These are phyloP conservation scores for Dictyostelium gargantuum DNA, from an alignment of 208 protist species.

Conservation along the genomic window DNA sequence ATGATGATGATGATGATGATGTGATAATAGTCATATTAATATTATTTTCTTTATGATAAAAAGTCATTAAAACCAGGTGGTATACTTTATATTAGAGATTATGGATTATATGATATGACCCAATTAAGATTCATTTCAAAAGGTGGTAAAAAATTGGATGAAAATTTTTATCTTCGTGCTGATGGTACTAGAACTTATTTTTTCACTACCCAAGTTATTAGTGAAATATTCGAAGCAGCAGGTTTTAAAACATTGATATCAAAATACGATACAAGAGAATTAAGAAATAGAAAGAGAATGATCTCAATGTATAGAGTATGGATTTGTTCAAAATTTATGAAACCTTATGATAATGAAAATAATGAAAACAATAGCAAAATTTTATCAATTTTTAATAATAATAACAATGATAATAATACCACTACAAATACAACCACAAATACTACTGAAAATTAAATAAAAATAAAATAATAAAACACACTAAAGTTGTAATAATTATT, in stretches of 20 bases:
- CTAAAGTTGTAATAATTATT: too few species aligned
- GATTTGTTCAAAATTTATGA: slow-evolving; percentile 66
- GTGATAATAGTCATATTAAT: neutral
- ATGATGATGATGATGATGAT: too few species aligned
- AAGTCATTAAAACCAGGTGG: slow-evolving; percentile 62
- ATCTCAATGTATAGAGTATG: slow-evolving; percentile 74
- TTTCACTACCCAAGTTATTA: slow-evolving; percentile 18
- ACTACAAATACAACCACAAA: neutral
- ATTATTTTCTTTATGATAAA: neutral
- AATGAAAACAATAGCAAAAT: neutral
- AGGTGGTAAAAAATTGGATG: slow-evolving; percentile 47
- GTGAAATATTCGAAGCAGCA: slow-evolving; percentile 4
- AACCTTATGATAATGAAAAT: slow-evolving; percentile 10
- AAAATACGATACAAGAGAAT: slow-evolving; percentile 67
- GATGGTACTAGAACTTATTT: slow-evolving; percentile 70
- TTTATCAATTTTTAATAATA: neutral
- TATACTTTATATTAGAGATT: slow-evolving; percentile 64
- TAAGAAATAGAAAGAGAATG: slow-evolving; percentile 68
- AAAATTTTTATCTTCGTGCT: slow-evolving; percentile 67
- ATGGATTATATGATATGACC: slow-evolving; percentile 69
- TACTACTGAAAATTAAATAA: neutral
- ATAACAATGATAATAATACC: neutral
- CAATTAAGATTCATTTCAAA: slow-evolving; percentile 67
- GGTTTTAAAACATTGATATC: slow-evolving; percentile 8
- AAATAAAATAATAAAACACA: too few species aligned